phyloP scores from a whole-genome alignment of 2,329 filamentous ascomycete genomes.

The Pestalotiopsis sp. region DNA sequence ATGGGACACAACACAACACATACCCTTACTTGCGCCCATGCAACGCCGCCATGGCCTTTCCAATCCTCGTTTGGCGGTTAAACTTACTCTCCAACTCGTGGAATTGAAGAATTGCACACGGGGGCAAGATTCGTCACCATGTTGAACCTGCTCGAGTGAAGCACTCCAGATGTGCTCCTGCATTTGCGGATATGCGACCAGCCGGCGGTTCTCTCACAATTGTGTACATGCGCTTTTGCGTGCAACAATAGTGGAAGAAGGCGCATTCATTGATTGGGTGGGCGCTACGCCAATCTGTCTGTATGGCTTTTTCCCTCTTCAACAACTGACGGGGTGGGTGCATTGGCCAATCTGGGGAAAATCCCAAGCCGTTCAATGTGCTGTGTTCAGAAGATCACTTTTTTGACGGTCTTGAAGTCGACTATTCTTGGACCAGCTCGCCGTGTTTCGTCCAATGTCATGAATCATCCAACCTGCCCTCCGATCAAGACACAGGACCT shows the following conservation, averaged over 20 bases:
- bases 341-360: too few species aligned
- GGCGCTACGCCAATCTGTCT: background rate
- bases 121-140: too few species aligned
- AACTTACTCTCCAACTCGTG: too few species aligned
- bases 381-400: too few species aligned
- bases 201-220: background rate
- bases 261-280: background rate
- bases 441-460: conserved; percentile 3
- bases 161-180: background rate
- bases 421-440: background rate
- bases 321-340: background rate
- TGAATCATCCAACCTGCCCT: background rate
- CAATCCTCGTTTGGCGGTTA: too few species aligned
- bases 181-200: background rate
- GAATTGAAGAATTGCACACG: too few species aligned
- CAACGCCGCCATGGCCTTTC: too few species aligned
- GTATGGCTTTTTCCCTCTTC: background rate
- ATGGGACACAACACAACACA: too few species aligned
- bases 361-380: too few species aligned
- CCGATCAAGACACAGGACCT: background rate
- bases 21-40: too few species aligned
- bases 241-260: background rate
- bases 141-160: too few species aligned
- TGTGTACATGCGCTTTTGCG: background rate
- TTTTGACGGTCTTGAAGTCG: background rate